Evolutionary conservation across 2,329 filamentous ascomycete genomes (phyloP), one percentile per base, ranked within the genome.

Genomic region (Beauveria bassiana): DNA sequence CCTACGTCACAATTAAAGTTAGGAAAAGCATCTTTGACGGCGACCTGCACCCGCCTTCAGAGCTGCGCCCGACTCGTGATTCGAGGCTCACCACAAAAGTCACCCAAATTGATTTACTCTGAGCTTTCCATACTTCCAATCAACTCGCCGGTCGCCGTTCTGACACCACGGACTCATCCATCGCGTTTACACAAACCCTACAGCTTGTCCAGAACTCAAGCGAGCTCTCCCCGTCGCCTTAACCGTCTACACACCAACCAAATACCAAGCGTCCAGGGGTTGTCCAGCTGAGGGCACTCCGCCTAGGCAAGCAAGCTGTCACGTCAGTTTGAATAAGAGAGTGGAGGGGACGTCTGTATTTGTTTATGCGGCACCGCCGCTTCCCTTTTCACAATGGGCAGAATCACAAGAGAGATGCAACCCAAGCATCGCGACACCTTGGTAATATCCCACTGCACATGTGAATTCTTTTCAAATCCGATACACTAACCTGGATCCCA

Each of bases 381-480:
- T 73, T 73, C 73, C 71, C 72, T 71, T 72, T 74, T 78, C 79
- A 85, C 68, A 69, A 88, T 88, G 86, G 86, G 83, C 71, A 87
- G 85, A 77, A 88, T 88, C 70, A 84, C 81, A 62, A 88, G 88
- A 77, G 76, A 79, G 67, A 85, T 87, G 77, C 85, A 86, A 75
- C 71, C 79, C 63, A 88, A 87, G 77, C 86, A 88, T 72, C 81
- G 79, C 75, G 86, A 88, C 75, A 87, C 84, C 34, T 70, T 87
- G 80, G 86, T 88, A 77, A 74, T 82, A 73, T 31, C 38, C 60
- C 40, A n/a, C 9, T 28, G 42, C 14, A 18, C 60, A 59, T 34
- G 62, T 26, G 61, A 38, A 46, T 24, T 28, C 28, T 31, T 31
- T 20, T 53, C 34, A 50, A 16, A 34, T 2, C 58, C 45, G 38